Percentiles rank a stretch among this genome's conserved stretches.
Conservation (phyloP, 495 filamentous ascomycete genomes). For the Aspergillus haitiensis region DNA sequence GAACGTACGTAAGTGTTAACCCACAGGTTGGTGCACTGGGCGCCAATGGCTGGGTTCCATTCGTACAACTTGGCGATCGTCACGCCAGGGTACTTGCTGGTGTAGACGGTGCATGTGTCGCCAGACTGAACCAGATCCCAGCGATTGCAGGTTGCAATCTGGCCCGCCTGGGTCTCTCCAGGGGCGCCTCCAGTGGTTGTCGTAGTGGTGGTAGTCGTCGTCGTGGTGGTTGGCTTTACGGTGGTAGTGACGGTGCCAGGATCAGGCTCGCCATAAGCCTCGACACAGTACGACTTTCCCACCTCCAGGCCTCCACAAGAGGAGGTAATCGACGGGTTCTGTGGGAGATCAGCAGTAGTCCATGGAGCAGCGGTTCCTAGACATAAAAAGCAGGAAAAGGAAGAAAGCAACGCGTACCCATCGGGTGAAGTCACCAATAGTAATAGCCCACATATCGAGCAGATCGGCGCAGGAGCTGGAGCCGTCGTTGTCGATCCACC, state of each 20-base stretch:
- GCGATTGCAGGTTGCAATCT: constrained; percentile 7
- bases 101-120: constrained; percentile 3
- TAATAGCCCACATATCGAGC: not conserved
- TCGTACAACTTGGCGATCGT: not conserved
- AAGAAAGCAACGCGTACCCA: constrained; percentile 7
- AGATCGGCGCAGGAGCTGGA: constrained; percentile 3
- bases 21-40: constrained; percentile 9
- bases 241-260: constrained; percentile 9
- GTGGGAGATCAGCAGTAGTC: not conserved
- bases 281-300: constrained; percentile 27
- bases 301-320: constrained; percentile 18
- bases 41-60: constrained; percentile 9
- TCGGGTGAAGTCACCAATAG: constrained; percentile 4
- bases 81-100: constrained; percentile 5
- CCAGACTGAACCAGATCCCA: constrained; percentile 10
- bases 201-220: constrained; percentile 3
- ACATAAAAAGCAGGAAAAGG: not conserved
- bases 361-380: not conserved
- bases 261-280: constrained; percentile 20
- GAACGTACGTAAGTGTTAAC: constrained; percentile 5
- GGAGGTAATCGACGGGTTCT: constrained; percentile 23
- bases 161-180: not conserved
- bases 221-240: constrained; percentile 8
- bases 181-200: not conserved
- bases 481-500: constrained; percentile 14